Percentiles rank a stretch among this genome's conserved stretches.
These are phyloP conservation scores for Pseudoturritis turrita DNA, from an alignment of 345 rosid genomes.

Conservation along the genomic window DNA sequence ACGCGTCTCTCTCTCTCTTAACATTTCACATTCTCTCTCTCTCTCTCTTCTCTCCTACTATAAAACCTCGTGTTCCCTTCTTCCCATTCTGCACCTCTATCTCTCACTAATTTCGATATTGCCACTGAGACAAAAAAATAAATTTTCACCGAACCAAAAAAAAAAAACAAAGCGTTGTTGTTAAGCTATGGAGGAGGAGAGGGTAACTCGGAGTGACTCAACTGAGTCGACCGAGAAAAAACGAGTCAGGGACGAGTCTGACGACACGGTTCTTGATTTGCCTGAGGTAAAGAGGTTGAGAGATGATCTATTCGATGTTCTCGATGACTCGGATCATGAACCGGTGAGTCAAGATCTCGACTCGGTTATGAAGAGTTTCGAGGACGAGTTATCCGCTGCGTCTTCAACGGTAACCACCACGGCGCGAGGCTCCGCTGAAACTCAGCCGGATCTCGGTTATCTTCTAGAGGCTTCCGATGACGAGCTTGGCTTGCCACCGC, in stretches of 20 bases:
- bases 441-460: slow-evolving; percentile 64
- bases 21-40: slow-evolving; percentile 27
- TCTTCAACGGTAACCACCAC: slow-evolving; percentile 12
- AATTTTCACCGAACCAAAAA: background rate
- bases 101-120: background rate
- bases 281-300: slow-evolving; percentile 57
- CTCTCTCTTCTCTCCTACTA: slow-evolving; percentile 35
- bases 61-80: slow-evolving; percentile 40
- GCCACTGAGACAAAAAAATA: slow-evolving; percentile 4
- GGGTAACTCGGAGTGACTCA: slow-evolving; percentile 5
- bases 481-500: slow-evolving; percentile 78
- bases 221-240: slow-evolving; percentile 30
- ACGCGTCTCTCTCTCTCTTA: slow-evolving; percentile 25
- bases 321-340: slow-evolving; percentile 57
- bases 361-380: slow-evolving; percentile 70
- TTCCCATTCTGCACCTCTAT: slow-evolving; percentile 35
- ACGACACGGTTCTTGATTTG: slow-evolving; percentile 25
- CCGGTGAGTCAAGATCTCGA: slow-evolving; percentile 63
- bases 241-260: slow-evolving; percentile 45
- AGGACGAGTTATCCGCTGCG: slow-evolving; percentile 18
- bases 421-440: slow-evolving; percentile 27
- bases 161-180: background rate
- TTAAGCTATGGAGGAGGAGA: slow-evolving; percentile 38
- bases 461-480: slow-evolving; percentile 84
- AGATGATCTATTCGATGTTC: slow-evolving; percentile 51